A percentile compares a stretch with the other conserved stretches of the same genome.
Conservation (phyloP, 2,329 filamentous ascomycete species). For the Trichophyton schoenleinii region DNA sequence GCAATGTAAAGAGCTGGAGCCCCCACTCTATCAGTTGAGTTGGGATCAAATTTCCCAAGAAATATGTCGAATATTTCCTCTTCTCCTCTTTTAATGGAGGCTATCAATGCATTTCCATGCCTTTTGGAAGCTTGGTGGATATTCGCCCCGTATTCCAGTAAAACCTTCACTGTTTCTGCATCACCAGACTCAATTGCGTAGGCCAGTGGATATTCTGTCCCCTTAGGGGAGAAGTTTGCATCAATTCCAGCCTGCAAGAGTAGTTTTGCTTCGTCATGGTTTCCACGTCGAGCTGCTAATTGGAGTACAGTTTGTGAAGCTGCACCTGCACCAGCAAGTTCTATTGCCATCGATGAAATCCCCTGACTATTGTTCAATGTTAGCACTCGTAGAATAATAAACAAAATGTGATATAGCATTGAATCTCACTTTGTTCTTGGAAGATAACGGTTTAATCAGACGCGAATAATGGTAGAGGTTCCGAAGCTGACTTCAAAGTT, state of each 20-base stretch:
- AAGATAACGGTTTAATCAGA: not conserved
- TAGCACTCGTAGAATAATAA: not conserved
- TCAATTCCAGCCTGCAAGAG: constrained; percentile 69
- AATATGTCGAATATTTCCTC: not conserved
- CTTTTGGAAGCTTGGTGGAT: not conserved
- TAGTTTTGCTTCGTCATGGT: constrained; percentile 59
- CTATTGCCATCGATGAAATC: not conserved
- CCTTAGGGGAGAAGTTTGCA: not conserved
- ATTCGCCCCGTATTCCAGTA: not conserved
- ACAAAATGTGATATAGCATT: not conserved
- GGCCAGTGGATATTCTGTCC: not conserved
- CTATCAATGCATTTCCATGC: not conserved
- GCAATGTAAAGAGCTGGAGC: not conserved
- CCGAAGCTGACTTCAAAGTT: too few relatives aligned
- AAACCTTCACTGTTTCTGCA: not conserved
- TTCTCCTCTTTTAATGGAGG: not conserved
- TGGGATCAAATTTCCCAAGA: not conserved
- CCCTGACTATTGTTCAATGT: not conserved
- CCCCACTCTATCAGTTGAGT: not conserved
- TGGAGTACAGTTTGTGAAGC: not conserved
- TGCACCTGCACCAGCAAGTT: not conserved
- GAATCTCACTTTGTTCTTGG: not conserved
- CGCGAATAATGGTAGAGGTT: too few relatives aligned
- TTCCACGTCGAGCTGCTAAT: constrained; percentile 43
- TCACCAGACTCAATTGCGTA: not conserved